These are phyloP conservation scores for Vanderwaltozyma yarrowii DNA, from an alignment of 805 yeast species.

Conservation along the genomic window DNA sequence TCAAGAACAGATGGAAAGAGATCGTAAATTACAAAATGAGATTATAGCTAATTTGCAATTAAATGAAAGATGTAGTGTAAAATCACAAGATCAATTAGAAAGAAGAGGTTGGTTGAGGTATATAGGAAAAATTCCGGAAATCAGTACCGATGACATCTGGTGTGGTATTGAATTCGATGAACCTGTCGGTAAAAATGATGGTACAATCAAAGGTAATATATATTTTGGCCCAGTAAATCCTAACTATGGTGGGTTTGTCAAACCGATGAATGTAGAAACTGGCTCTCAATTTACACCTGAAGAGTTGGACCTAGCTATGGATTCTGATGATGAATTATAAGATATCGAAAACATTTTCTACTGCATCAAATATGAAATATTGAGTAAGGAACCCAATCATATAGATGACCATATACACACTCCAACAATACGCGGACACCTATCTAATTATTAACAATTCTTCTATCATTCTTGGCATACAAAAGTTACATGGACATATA, in stretches of 20 bases:
- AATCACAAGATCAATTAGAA: conserved; percentile 12
- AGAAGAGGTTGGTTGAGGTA: conserved; percentile 64
- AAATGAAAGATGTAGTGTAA: conserved; percentile 45
- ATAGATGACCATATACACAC: too few species aligned
- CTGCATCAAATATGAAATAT: too few species aligned
- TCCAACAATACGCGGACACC: too few species aligned
- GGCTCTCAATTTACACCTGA: conserved; percentile 46
- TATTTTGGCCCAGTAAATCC: conserved; percentile 46
- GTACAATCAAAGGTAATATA: conserved; percentile 49
- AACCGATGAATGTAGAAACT: conserved; percentile 52
- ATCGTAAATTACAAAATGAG: conserved; percentile 19
- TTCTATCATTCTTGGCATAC: too few species aligned
- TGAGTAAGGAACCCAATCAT: too few species aligned
- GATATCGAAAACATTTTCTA: too few species aligned
- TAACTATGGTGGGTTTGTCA: conserved; percentile 69
- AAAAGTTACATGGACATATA: too few species aligned
- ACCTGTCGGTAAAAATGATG: conserved; percentile 82
- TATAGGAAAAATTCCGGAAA: conserved; percentile 56
- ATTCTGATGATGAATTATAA: conserved; percentile 35
- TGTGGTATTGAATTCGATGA: conserved; percentile 79
- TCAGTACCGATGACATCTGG: conserved; percentile 49
- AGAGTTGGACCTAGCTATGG: conserved; percentile 33
- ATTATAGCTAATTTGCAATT: conserved; percentile 30
- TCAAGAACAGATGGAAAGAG: conserved; percentile 23
- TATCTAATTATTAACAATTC: too few species aligned